These are phyloP conservation scores for Naganishia onofrii DNA, from an alignment of 768 basidiomycete species.

Conservation along the genomic window DNA sequence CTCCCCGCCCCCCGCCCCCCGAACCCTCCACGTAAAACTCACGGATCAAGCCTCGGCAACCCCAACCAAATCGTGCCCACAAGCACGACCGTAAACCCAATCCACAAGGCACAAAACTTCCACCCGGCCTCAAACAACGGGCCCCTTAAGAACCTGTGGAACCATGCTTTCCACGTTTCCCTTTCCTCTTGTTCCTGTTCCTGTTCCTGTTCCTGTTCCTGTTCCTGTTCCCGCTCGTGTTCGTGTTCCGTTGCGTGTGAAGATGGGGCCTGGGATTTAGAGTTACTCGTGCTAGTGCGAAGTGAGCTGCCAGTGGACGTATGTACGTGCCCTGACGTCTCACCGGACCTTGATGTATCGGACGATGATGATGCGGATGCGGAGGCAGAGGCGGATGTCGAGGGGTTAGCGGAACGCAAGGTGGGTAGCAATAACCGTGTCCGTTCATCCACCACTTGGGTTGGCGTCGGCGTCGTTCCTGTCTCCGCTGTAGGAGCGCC, in stretches of 20 bases:
- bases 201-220: too few species aligned
- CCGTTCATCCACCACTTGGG: background rate
- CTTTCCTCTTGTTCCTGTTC: background rate
- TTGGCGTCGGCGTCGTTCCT: background rate
- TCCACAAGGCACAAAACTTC: slow-evolving; percentile 77
- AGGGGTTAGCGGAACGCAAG: too few species aligned
- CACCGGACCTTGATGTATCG: too few species aligned
- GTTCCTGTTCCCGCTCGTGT: too few species aligned
- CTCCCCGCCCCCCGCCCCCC: background rate
- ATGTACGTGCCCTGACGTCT: too few species aligned
- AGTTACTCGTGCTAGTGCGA: too few species aligned
- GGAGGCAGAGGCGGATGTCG: too few species aligned
- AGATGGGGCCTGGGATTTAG: too few species aligned
- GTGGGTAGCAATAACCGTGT: background rate
- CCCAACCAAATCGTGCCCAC: slow-evolving; percentile 76
- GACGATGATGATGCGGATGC: too few species aligned
- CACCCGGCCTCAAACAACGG: slow-evolving; percentile 75
- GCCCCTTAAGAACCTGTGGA: slow-evolving; percentile 38
- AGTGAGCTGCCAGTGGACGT: too few species aligned
- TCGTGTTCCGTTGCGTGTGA: too few species aligned
- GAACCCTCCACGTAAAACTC: slow-evolving; percentile 50
- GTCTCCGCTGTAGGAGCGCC: too few species aligned
- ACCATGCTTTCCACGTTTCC: slow-evolving; percentile 6
- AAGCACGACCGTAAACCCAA: slow-evolving; percentile 66
- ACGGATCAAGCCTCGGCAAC: slow-evolving; percentile 75